Evolutionary conservation across 257 asterid genomes (phyloP), one percentile per base, ranked within the genome.

Genomic region (Solanum sejunctum): DNA sequence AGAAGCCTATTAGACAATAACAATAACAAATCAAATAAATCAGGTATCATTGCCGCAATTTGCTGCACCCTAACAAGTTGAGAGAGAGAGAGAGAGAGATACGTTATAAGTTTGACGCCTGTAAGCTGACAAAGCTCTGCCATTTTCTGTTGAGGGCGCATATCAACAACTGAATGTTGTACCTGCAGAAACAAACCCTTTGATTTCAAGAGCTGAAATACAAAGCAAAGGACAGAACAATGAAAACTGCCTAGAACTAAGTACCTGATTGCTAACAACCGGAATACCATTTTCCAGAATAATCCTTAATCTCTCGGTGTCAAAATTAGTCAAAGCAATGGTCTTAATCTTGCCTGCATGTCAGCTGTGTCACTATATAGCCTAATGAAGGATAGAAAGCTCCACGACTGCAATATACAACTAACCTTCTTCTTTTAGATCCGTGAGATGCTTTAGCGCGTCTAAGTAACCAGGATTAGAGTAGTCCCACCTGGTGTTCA

Each of bases 101-200:
- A 96, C 99, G 98, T 95, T 91, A 96, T 96, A 84, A 96, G 99
- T 90, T 96, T 92, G 78, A 96, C 99, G 87, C 98, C 99, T 1
- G 92, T 87, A 58, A 88, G 97, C 88, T 88, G 91, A 86, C 99
- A 95, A 87, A 96, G 97, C 93, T 95, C 93, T 16, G 97, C 98
- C 99, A 96, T 96, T 90, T 88, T 93, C 92, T 93, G 98, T 84
- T 95, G 99, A 89, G 99, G 98, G 58, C 98, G 99, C 98, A 96
- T 93, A 91, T 96, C 99, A 80, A 96, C 97, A 78, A 96, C 90
- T 63, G 99, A 96, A 87, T 96, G 99, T 81, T 96, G 99, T 17
- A 96, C 99, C 99, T 96, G 92, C 88, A 92, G 85, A 88, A 86
- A 82, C 64, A 82, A 63, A 85, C 58, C 73, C 32, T 23, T 83